Conservation (phyloP, 2,329 filamentous ascomycete genomes). For the Hymenoscyphus infarciens region DNA sequence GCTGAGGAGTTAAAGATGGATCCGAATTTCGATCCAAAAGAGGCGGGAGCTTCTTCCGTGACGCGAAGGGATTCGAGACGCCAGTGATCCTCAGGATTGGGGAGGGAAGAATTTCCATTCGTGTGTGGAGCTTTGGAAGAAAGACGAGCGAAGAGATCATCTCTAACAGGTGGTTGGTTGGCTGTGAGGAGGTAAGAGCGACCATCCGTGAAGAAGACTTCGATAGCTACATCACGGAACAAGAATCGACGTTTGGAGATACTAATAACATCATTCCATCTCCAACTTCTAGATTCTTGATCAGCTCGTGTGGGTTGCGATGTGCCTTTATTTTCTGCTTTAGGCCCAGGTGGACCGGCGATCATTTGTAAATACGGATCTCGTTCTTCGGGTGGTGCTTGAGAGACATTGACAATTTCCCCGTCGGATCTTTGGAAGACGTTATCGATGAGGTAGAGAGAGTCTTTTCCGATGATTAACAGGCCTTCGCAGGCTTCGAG, state of each 20-base stretch:
- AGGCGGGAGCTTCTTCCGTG: slow-evolving; percentile 55
- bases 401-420: slow-evolving; percentile 95
- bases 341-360: slow-evolving; percentile 67
- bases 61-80: slow-evolving; percentile 79
- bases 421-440: slow-evolving; percentile 94
- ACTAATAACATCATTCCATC: slow-evolving; percentile 90
- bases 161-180: slow-evolving; percentile 67
- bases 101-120: slow-evolving; percentile 62
- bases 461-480: slow-evolving; percentile 86
- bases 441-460: slow-evolving; percentile 91
- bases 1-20: slow-evolving; percentile 84
- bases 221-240: slow-evolving; percentile 93
- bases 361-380: slow-evolving; percentile 96
- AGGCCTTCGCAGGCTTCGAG: slow-evolving; percentile 92
- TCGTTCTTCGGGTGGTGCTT: slow-evolving; percentile 86
- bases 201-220: slow-evolving; percentile 95
- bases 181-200: slow-evolving; percentile 90
- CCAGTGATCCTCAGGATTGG: slow-evolving; percentile 86
- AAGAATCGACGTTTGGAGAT: slow-evolving; percentile 94
- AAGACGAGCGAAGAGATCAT: slow-evolving; percentile 77
- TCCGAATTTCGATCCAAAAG: slow-evolving; percentile 82
- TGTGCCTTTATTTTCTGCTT: slow-evolving; percentile 56
- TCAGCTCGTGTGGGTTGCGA: slow-evolving; percentile 55
- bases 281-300: slow-evolving; percentile 86
- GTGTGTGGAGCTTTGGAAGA: slow-evolving; percentile 77